Percentiles rank a stretch among this genome's conserved stretches.
These are phyloP conservation scores for Aspergillus taichungensis DNA, from an alignment of 495 filamentous ascomycete genomes.

Conservation along the genomic window DNA sequence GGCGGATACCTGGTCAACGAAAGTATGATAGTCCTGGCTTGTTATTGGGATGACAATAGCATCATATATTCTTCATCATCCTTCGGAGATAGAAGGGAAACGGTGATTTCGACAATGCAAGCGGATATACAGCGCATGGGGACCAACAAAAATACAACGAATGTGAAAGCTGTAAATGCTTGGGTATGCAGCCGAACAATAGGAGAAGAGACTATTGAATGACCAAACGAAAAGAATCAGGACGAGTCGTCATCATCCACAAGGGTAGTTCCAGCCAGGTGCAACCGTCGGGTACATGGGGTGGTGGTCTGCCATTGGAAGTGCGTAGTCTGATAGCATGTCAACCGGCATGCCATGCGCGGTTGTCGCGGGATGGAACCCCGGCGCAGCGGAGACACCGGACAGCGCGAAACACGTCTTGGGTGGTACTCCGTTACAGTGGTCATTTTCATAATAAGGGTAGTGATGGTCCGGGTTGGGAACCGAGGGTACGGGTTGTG, in stretches of 20 bases:
- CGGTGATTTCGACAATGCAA: no score
- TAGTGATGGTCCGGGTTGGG: constrained; percentile 8
- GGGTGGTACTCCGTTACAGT: constrained; percentile 5
- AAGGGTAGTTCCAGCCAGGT: constrained; percentile 26
- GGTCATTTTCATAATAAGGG: constrained; percentile 10
- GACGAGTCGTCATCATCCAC: constrained; percentile 10
- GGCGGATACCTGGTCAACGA: no score
- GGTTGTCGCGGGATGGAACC: constrained; percentile 9
- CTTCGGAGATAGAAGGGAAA: no score
- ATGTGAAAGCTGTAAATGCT: no score
- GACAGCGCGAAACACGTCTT: constrained; percentile 8
- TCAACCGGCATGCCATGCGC: constrained; percentile 15
- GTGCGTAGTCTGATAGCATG: constrained; percentile 21
- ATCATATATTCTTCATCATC: no score
- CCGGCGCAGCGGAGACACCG: constrained; percentile 6
- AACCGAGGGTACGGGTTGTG: constrained; percentile 4
- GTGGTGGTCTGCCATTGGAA: constrained; percentile 17
- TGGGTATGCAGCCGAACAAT: no score
- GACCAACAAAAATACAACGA: no score
- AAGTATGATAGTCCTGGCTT: no score
- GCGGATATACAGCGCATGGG: no score
- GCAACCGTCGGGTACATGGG: constrained; percentile 20
- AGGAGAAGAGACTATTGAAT: neutral
- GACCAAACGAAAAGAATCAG: constrained; percentile 9
- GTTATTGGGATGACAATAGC: no score